A percentile compares a stretch with the other conserved stretches of the same genome.
Conservation (phyloP, 2,329 filamentous ascomycete species). For the Huntiella moniliformis region DNA sequence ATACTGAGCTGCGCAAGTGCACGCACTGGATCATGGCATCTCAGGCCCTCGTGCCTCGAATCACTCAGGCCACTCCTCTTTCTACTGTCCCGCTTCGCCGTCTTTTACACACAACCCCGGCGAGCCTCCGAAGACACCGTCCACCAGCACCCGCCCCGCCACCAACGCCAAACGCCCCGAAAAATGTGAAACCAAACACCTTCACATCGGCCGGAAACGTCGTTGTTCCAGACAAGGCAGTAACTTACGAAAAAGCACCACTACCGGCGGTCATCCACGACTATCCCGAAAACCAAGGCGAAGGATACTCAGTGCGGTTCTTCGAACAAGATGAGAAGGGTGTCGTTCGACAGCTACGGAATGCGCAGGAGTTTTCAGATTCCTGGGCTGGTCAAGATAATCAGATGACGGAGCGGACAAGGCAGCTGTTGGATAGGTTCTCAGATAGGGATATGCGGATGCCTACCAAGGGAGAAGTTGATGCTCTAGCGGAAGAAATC, state of each 20-base stretch:
- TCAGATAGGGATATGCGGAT: constrained; percentile 10
- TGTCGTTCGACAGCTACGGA: constrained; percentile 20
- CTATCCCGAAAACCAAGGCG: constrained; percentile 6
- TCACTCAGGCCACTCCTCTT: constrained; percentile 9
- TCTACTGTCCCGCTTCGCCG: not conserved
- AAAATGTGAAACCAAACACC: not conserved
- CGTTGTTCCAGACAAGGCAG: constrained; percentile 3
- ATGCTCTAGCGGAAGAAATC: constrained; percentile 13
- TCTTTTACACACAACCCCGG: not conserved
- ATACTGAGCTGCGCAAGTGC: not conserved
- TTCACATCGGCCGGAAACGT: not conserved
- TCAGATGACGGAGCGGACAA: constrained; percentile 10
- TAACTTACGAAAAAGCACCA: constrained; percentile 8
- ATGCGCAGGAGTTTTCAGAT: constrained; percentile 23
- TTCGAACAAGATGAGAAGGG: constrained; percentile 26
- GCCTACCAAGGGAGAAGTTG: constrained; percentile 15
- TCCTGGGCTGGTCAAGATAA: constrained; percentile 20
- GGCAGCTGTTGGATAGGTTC: constrained; percentile 7
- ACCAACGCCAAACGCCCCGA: no score
- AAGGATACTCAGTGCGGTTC: constrained; percentile 12
- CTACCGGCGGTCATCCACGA: constrained; percentile 11
- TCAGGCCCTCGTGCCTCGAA: constrained; percentile 10
- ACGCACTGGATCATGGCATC: constrained; percentile 6
- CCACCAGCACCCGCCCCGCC: not conserved
- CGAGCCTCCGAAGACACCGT: not conserved